phyloP scores from a whole-genome alignment of 805 yeast species.

The Starmerella apicola region DNA sequence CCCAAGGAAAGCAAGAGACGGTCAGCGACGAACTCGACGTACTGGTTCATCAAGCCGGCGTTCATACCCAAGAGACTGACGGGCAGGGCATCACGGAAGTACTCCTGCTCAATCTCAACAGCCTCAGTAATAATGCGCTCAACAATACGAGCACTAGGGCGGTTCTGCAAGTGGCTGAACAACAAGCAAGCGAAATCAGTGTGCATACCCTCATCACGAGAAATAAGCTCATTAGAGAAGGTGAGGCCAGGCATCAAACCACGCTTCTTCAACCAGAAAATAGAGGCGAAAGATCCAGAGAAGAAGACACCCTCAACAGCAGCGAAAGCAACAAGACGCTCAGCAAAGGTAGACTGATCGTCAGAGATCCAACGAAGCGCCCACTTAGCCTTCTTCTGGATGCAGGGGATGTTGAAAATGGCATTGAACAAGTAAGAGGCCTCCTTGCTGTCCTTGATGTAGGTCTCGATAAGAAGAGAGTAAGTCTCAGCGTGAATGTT shows the following conservation, averaged over 20 bases:
- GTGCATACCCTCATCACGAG: conserved; percentile 98
- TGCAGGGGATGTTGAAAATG: conserved; percentile 90
- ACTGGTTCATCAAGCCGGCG: conserved; percentile 86
- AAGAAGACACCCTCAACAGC: conserved; percentile 98
- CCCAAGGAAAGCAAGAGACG: conserved; percentile 86
- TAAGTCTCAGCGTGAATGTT: conserved; percentile 97
- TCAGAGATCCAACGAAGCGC: conserved; percentile 95
- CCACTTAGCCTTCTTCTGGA: conserved; percentile 97
- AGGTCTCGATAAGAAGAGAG: conserved; percentile 85
- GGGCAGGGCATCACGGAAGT: conserved; percentile 90
- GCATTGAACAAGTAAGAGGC: conserved; percentile 85
- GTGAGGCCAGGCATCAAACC: conserved; percentile 99
- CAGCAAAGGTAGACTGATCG: conserved; percentile 77
- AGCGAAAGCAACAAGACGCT: conserved; percentile 94
- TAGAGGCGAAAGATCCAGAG: conserved; percentile 96
- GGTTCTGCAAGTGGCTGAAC: conserved; percentile 83
- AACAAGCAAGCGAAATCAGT: conserved; percentile 95
- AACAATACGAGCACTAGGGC: conserved; percentile 69
- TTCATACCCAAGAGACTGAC: conserved; percentile 92
- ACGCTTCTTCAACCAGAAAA: conserved; percentile 97
- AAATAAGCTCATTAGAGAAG: conserved; percentile 91
- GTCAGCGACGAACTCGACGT: conserved; percentile 95
- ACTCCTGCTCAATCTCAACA: conserved; percentile 85
- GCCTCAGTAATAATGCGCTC: conserved; percentile 88
- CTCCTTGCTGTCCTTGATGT: conserved; percentile 92